Evolutionary conservation across 2,329 filamentous ascomycete genomes (phyloP).

Genomic region (Lecanicillium sp.): DNA sequence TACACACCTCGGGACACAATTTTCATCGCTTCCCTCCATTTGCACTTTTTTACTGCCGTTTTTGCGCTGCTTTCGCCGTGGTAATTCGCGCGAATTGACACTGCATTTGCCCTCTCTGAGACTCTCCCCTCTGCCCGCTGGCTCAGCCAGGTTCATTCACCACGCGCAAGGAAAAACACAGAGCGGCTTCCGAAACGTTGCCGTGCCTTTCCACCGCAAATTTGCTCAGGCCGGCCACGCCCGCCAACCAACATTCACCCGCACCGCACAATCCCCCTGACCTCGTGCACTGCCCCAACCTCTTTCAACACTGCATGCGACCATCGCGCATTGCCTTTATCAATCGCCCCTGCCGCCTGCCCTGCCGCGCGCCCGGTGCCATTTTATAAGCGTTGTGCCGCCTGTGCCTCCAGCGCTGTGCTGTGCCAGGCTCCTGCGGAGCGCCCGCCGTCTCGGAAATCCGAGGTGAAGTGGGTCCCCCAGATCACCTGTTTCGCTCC

Average conservation of each 20-base stretch:
- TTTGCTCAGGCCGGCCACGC: no score
- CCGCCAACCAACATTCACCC: no score
- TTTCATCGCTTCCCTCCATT: conserved; percentile 4
- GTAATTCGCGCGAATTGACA: not conserved
- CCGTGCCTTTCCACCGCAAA: no score
- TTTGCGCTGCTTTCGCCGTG: not conserved
- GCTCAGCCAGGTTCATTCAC: not conserved
- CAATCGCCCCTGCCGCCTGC: not conserved
- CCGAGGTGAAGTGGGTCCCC: conserved; percentile 7
- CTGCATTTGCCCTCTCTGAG: not conserved
- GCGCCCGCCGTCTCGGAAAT: conserved; percentile 6
- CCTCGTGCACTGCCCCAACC: no score
- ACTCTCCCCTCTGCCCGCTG: not conserved
- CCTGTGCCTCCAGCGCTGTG: not conserved
- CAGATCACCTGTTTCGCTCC: conserved; percentile 9
- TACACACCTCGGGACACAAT: conserved; percentile 5
- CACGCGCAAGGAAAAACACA: no score
- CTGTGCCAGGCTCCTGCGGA: not conserved
- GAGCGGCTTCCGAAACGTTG: no score
- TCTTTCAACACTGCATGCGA: no score
- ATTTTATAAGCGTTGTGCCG: not conserved
- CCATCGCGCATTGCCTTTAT: not conserved
- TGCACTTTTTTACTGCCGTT: conserved; percentile 3
- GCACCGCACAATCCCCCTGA: no score
- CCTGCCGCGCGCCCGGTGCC: not conserved